Evolutionary conservation across 2,329 filamentous ascomycete species (phyloP).

Genomic region (Zarea fungicola): DNA sequence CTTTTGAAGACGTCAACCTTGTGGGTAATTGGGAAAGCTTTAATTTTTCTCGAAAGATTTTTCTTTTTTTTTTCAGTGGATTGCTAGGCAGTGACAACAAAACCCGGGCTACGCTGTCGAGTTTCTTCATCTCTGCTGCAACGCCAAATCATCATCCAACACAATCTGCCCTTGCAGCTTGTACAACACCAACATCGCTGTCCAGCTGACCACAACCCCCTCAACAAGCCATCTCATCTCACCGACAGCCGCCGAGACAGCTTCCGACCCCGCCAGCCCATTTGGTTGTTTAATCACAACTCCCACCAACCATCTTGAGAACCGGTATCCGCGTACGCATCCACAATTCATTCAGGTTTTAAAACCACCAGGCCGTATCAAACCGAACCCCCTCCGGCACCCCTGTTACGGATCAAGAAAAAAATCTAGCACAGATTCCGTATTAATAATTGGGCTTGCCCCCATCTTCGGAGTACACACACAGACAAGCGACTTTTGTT

Average conservation of each 20-base stretch:
- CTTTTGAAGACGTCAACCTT: constrained; percentile 1
- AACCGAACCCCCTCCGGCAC: constrained; percentile 8
- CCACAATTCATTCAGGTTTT: constrained; percentile 8
- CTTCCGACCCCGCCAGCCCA: not conserved
- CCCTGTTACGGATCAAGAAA: constrained; percentile 6
- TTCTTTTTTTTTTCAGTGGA: constrained; percentile 5
- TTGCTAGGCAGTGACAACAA: not conserved
- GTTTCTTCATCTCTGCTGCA: not conserved
- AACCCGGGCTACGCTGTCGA: not conserved
- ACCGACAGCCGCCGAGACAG: constrained; percentile 6
- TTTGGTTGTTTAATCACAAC: not conserved
- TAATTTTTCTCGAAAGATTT: constrained; percentile 4
- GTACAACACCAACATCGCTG: not conserved
- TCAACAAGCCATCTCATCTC: constrained; percentile 2
- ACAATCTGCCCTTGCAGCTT: not conserved
- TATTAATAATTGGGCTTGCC: constrained; percentile 9
- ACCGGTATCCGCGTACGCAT: constrained; percentile 10
- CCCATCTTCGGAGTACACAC: constrained; percentile 4
- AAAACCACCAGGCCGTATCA: not conserved
- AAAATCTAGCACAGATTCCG: constrained; percentile 7
- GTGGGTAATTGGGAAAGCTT: constrained; percentile 7
- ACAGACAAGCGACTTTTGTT: too few relatives aligned
- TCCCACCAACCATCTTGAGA: constrained; percentile 5
- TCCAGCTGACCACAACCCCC: constrained; percentile 7
- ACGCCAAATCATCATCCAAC: not conserved